phyloP scores from a whole-genome alignment of 164 flowering plant species.

The Vitis labrusca region DNA sequence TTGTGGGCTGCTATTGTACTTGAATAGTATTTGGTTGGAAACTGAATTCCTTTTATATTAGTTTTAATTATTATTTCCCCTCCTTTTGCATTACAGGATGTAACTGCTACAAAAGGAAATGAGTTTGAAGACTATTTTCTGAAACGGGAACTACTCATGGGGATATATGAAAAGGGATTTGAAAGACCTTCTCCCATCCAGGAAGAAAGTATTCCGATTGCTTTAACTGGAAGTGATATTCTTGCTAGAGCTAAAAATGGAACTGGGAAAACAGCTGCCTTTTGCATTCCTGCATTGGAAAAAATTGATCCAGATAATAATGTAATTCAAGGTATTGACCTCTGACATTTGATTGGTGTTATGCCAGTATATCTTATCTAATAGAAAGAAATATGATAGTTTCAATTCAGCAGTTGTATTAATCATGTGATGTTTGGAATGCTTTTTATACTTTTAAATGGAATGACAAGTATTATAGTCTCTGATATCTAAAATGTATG shows the following conservation, averaged over 20 bases:
- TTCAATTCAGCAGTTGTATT: too few species aligned
- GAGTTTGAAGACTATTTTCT: conserved; percentile 43
- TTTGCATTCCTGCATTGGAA: conserved; percentile 32
- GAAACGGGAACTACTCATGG: conserved; percentile 40
- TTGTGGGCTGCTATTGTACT: too few species aligned
- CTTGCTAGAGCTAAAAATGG: conserved; percentile 35
- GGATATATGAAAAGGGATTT: conserved; percentile 43
- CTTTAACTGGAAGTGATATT: conserved; percentile 37
- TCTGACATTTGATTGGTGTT: too few species aligned
- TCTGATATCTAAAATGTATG: too few species aligned
- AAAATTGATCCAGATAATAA: conserved; percentile 27
- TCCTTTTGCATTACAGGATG: conserved; percentile 18
- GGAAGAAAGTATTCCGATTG: conserved; percentile 43
- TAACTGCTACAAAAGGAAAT: conserved; percentile 42
- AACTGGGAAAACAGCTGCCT: conserved; percentile 35
- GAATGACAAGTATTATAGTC: too few species aligned
- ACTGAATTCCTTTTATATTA: too few species aligned
- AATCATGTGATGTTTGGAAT: too few species aligned
- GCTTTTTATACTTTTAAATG: too few species aligned
- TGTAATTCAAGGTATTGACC: conserved; percentile 25
- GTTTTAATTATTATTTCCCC: neutral
- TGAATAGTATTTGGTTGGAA: too few species aligned
- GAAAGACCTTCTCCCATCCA: conserved; percentile 43
- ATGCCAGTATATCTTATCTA: too few species aligned
- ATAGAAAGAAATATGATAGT: too few species aligned